Base-by-base conservation (phyloP, 2,329 filamentous ascomycete species). In the Emergomyces africanus region DNA sequence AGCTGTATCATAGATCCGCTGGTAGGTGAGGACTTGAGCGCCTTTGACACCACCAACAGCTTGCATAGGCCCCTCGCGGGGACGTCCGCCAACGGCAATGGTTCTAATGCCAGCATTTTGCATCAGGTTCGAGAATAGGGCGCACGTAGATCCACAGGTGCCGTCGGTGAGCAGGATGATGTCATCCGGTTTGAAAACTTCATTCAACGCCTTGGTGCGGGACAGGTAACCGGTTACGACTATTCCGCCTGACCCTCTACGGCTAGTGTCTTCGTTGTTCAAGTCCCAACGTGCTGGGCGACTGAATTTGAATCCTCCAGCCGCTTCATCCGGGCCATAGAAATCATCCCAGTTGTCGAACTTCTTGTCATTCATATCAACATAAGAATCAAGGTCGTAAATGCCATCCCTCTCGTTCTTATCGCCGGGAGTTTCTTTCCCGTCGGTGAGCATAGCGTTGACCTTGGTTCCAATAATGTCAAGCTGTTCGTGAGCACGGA, bases 41-140 rank as follows among this genome's bases (percentile, higher is more conserved):
- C 85, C 85, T 65, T 85, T 83, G 54, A 83, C 79, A n/a, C 84
- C 85, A n/a, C 84, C 83, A 20, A 86, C 75, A 4, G 77, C 79
- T 72, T 86, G 83, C 74, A 85, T 87, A 0, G 79, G 78, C 3
- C 72, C 73, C 0, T 74, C 65, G 12, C 72, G 70, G 0, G 84
- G 80, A 0, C 81, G 79, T 1, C 86, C 86, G 10, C 86, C 85
- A 28, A 84, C 73, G 1, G 77, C 76, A 51, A 86, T 76, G 41
- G 79, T 80, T 62, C 79, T 79, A 1, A 86, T 79, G 25, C 79
- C 78, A 37, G 74, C 75, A 59, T 76, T 73, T 6, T 77, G 75
- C 74, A 85, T 77, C 28, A 83, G 74, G 50, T 82, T 77, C 14
- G 75, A 74, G 67, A 85, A 82, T 46, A 82, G 72, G 35, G 81